Conservation (phyloP, 257 asterid species). For the Penstemon barbatus region DNA sequence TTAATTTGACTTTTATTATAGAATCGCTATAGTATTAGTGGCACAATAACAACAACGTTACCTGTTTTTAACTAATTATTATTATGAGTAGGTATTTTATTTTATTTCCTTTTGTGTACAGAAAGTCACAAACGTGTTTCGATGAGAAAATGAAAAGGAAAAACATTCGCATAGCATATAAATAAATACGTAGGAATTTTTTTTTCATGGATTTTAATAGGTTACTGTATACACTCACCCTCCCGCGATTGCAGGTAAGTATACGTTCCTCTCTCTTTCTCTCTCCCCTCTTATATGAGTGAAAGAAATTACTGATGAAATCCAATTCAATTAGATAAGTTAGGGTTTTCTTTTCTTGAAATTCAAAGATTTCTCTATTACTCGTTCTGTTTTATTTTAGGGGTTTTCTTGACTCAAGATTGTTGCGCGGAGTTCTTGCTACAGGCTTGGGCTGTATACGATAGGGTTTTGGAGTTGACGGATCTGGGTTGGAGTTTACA, state of each 20-base stretch:
- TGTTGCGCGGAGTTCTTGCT: constrained; percentile 30
- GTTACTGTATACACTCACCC: constrained; percentile 17
- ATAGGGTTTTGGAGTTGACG: constrained; percentile 47
- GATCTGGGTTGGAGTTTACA: constrained; percentile 38
- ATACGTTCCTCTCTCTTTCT: constrained; percentile 10
- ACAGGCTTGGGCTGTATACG: constrained; percentile 31
- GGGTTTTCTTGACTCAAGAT: constrained; percentile 34
- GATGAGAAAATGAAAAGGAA: no score
- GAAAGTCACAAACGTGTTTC: no score
- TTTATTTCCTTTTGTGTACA: no score
- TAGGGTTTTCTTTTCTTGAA: constrained; percentile 23
- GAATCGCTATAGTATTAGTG: no score
- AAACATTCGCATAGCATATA: no score
- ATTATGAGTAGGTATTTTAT: no score
- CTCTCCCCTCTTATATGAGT: constrained; percentile 14
- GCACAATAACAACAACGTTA: no score
- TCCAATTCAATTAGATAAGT: constrained; percentile 30
- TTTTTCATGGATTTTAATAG: no score
- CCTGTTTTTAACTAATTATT: no score
- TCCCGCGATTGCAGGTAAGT: constrained; percentile 40
- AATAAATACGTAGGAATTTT: no score
- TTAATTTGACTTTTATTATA: no score
- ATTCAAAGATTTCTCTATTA: constrained; percentile 20
- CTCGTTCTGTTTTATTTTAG: constrained; percentile 32
- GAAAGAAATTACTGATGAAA: constrained; percentile 29